Conservation (phyloP, 1,139 yeast genomes). For the Zygosaccharomyces pseudobailii region DNA sequence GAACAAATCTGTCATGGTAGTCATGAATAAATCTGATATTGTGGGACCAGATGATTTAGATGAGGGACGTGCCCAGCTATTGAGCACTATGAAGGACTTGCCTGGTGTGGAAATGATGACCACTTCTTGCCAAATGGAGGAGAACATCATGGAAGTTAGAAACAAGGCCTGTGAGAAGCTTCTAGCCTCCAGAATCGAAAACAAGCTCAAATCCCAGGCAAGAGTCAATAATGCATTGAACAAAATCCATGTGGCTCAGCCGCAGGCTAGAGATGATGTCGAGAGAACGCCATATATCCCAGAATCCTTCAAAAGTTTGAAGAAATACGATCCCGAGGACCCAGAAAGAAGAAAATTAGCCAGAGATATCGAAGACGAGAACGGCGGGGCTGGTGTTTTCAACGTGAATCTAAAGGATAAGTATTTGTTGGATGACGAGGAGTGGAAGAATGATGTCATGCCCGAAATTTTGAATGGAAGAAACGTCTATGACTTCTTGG, state of each 20-base stretch:
- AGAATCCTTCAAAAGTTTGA: conserved; percentile 54
- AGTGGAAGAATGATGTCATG: conserved; percentile 96
- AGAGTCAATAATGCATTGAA: conserved; percentile 85
- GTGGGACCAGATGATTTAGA: conserved; percentile 79
- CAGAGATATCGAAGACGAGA: conserved; percentile 84
- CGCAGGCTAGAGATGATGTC: conserved; percentile 81
- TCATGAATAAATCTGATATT: conserved; percentile 91
- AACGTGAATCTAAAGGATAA: conserved; percentile 90
- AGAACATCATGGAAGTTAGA: conserved; percentile 92
- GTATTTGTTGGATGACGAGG: conserved; percentile 87
- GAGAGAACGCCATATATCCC: conserved; percentile 80
- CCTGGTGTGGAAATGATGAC: conserved; percentile 90
- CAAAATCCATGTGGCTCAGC: conserved; percentile 92
- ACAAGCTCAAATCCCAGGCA: conserved; percentile 89
- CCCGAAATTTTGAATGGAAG: conserved; percentile 96
- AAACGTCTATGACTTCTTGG: conserved; percentile 95
- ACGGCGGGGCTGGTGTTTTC: conserved; percentile 98
- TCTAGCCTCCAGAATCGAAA: conserved; percentile 92
- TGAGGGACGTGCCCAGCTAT: conserved; percentile 65
- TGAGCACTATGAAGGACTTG: conserved; percentile 55
- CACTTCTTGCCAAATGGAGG: conserved; percentile 91
- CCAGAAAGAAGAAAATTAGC: conserved; percentile 80
- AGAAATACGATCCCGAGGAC: conserved; percentile 71
- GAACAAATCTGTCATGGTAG: conserved; percentile 92
- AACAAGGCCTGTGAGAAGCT: conserved; percentile 96